Conservation (phyloP, 2,329 filamentous ascomycete species). For the Colletotrichum agaves region DNA sequence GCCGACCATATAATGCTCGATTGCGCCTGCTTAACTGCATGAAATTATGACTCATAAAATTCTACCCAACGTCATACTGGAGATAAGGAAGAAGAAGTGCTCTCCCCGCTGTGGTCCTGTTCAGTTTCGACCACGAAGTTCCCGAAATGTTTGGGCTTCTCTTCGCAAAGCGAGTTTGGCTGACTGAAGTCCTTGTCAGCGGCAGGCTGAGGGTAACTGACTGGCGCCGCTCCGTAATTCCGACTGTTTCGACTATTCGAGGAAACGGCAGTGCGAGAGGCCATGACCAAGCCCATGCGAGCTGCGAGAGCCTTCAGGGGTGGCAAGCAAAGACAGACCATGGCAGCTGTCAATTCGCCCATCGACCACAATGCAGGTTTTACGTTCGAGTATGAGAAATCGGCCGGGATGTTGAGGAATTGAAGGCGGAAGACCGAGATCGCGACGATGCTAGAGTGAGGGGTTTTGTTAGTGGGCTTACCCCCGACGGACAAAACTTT, state of each 20-base stretch:
- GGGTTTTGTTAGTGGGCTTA: background rate
- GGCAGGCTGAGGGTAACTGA: background rate
- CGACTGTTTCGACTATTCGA: constrained; percentile 3
- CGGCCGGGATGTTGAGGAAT: constrained; percentile 34
- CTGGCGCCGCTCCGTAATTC: background rate
- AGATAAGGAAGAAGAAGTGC: background rate
- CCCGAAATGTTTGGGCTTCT: constrained; percentile 5
- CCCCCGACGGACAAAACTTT: too few relatives aligned
- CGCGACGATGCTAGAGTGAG: constrained; percentile 37
- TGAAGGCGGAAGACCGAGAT: constrained; percentile 42
- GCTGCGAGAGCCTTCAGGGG: constrained; percentile 35
- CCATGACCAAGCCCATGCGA: constrained; percentile 1
- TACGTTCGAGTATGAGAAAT: constrained; percentile 40
- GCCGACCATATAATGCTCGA: background rate
- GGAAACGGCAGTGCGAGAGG: background rate
- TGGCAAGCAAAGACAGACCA: constrained; percentile 41
- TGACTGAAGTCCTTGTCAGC: background rate
- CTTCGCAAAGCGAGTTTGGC: constrained; percentile 1
- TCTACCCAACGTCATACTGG: background rate
- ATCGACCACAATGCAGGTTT: constrained; percentile 41
- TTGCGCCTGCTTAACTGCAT: background rate
- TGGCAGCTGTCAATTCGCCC: constrained; percentile 39
- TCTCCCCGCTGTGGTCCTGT: background rate
- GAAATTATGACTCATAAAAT: constrained; percentile 11
- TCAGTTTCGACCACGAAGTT: constrained; percentile 11